Evolutionary conservation across 805 yeast genomes (phyloP).

Genomic region (Hanseniaspora clermontiae): DNA sequence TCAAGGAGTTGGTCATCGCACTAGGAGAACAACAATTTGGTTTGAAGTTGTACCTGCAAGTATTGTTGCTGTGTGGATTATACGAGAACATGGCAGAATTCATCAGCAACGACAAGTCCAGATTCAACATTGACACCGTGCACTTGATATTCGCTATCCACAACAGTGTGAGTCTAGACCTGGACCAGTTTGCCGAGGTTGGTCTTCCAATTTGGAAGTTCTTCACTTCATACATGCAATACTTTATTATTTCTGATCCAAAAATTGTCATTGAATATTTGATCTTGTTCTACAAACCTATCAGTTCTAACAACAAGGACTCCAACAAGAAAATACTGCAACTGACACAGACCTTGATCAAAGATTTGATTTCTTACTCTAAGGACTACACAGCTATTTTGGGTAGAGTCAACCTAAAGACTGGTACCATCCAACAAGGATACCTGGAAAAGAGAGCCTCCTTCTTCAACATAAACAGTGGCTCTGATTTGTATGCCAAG

Average conservation of each 20-base stretch:
- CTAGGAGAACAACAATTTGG: slow-evolving; percentile 66
- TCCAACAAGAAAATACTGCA: slow-evolving; percentile 34
- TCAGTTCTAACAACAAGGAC: slow-evolving; percentile 34
- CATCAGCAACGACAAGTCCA: slow-evolving; percentile 28
- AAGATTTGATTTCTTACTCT: slow-evolving; percentile 75
- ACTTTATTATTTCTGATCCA: slow-evolving; percentile 77
- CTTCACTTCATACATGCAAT: slow-evolving; percentile 67
- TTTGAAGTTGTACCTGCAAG: slow-evolving; percentile 56
- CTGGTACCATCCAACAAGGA: slow-evolving; percentile 72
- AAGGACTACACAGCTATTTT: slow-evolving; percentile 68
- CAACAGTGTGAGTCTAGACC: slow-evolving; percentile 29
- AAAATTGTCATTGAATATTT: slow-evolving; percentile 85
- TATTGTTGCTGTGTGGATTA: slow-evolving; percentile 61
- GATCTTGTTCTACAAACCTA: slow-evolving; percentile 35
- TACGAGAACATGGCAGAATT: slow-evolving; percentile 70
- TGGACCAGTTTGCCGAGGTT: slow-evolving; percentile 3
- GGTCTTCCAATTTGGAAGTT: slow-evolving; percentile 44
- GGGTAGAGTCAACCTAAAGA: slow-evolving; percentile 67
- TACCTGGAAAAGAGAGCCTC: slow-evolving; percentile 65
- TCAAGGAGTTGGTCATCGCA: slow-evolving; percentile 57
- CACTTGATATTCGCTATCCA: slow-evolving; percentile 76
- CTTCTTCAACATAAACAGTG: slow-evolving; percentile 46
- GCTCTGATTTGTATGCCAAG: slow-evolving; percentile 47
- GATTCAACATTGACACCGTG: slow-evolving; percentile 73
- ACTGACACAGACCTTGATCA: slow-evolving; percentile 62